Conservation (phyloP, 75 land plant genomes). For the Gnetum montanum region DNA sequence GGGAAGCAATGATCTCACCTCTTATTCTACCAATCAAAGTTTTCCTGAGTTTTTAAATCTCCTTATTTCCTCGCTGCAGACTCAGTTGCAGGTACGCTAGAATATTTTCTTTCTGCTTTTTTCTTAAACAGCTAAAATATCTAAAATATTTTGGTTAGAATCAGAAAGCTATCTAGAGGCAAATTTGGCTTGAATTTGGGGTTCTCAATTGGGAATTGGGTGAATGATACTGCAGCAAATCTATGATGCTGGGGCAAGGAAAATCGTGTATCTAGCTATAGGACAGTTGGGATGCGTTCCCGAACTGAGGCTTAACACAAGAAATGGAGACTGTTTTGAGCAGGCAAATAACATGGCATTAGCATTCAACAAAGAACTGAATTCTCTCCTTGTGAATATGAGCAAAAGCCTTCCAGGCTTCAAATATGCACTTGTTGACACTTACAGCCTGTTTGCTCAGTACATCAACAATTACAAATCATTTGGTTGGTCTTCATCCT, state of each 20-base stretch:
- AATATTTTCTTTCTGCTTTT: too few species aligned
- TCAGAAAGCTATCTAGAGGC: too few species aligned
- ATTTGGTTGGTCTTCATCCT: too few species aligned
- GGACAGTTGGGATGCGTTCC: slow-evolving; percentile 70
- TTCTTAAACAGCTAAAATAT: too few species aligned
- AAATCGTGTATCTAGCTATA: slow-evolving; percentile 26
- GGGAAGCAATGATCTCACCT: slow-evolving; percentile 60
- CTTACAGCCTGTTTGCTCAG: slow-evolving; percentile 20
- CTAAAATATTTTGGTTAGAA: too few species aligned
- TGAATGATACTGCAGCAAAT: too few species aligned
- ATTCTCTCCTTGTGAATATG: slow-evolving; percentile 11
- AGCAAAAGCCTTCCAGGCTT: slow-evolving; percentile 30
- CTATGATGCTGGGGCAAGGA: slow-evolving; percentile 58
- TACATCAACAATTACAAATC: slow-evolving; percentile 27
- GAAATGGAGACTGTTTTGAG: slow-evolving; percentile 36
- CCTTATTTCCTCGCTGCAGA: slow-evolving; percentile 18
- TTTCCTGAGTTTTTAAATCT: slow-evolving; percentile 24
- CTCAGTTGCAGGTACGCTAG: slow-evolving; percentile 46
- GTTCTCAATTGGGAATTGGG: too few species aligned
- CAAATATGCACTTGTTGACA: slow-evolving; percentile 41
- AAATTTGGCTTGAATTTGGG: too few species aligned
- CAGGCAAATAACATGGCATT: slow-evolving; percentile 26
- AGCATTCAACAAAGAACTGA: slow-evolving; percentile 36
- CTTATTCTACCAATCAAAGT: slow-evolving; percentile 20
- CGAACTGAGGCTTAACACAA: slow-evolving; percentile 22